Conservation (phyloP, 257 asterid species). For the Euphrasia confusa region DNA sequence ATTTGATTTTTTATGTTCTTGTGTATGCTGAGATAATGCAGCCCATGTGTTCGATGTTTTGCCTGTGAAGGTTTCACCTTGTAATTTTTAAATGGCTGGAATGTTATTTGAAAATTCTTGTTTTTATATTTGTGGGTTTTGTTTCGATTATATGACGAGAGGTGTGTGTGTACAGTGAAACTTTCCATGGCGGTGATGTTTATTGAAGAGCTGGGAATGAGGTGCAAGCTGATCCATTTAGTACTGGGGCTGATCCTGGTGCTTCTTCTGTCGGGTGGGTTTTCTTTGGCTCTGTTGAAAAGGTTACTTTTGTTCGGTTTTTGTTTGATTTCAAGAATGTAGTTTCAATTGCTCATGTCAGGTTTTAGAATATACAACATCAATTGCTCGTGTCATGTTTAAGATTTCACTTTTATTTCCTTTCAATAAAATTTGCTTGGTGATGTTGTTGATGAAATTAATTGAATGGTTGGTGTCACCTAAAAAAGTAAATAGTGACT, state of each 20-base stretch:
- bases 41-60: constrained; percentile 21
- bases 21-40: constrained; percentile 25
- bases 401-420: not conserved
- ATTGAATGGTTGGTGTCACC: not conserved
- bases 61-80: constrained; percentile 17
- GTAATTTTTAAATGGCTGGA: not conserved
- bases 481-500: constrained; percentile 1
- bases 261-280: constrained; percentile 58
- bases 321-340: constrained; percentile 12
- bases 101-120: constrained; percentile 16
- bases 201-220: constrained; percentile 29
- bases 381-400: constrained; percentile 13
- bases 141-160: constrained; percentile 14
- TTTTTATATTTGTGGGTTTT: not conserved
- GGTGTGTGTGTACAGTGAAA: constrained; percentile 4
- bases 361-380: not conserved
- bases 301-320: constrained; percentile 15
- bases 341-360: constrained; percentile 3
- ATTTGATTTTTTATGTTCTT: not conserved
- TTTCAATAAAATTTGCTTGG: not conserved
- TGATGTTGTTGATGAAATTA: constrained; percentile 15
- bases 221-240: constrained; percentile 31
- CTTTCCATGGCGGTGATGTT: constrained; percentile 24
- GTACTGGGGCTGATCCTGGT: constrained; percentile 35
- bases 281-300: constrained; percentile 8